These are phyloP conservation scores for Corymbia maculata DNA, from an alignment of 345 rosid species.

Conservation along the genomic window DNA sequence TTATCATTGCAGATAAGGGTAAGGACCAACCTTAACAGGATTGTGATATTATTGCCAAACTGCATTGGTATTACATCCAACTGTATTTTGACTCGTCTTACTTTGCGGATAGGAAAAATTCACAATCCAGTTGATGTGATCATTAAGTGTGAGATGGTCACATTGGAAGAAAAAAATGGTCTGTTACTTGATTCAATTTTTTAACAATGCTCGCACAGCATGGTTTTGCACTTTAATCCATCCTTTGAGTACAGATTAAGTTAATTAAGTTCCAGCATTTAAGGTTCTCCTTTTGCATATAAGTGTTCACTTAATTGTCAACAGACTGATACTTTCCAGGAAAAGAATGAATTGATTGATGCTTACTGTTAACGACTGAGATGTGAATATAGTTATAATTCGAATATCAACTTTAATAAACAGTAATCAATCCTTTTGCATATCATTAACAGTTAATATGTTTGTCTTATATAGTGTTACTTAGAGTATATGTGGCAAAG, in stretches of 20 bases:
- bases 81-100: background rate
- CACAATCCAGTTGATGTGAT: background rate
- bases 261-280: background rate
- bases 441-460: background rate
- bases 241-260: background rate
- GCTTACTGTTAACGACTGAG: background rate
- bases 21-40: background rate
- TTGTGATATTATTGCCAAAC: background rate
- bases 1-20: background rate
- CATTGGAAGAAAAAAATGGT: background rate
- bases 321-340: background rate
- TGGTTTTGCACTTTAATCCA: background rate
- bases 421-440: background rate
- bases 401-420: background rate
- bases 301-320: background rate
- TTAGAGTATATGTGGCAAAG: background rate
- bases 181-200: background rate
- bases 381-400: background rate
- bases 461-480: background rate
- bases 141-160: background rate
- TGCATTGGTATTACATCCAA: background rate
- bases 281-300: background rate
- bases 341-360: background rate
- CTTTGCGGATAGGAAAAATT: background rate
- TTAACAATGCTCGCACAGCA: background rate